Evolutionary conservation across 352 stramenopile species (phyloP), one percentile per base, ranked within the genome.

Genomic region (Pythium brachiatum): DNA sequence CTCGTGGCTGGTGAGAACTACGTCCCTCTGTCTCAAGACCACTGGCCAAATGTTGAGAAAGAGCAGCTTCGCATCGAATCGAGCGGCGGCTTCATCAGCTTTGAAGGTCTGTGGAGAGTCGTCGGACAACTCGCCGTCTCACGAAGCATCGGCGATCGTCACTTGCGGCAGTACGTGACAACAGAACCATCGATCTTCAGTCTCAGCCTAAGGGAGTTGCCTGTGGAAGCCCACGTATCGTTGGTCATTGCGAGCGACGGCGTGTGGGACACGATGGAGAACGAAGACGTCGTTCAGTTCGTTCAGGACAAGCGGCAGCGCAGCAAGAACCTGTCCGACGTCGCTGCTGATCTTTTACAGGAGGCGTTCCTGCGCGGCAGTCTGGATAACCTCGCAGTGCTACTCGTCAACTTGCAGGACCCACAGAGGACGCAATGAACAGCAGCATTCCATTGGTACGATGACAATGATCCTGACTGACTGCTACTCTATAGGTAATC

Each of bases 331-430:
- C 2, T 12, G 16, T 57, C 73, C 58, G 50, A 64, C n/a, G 57
- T 93, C 47, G 89, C 91, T 12, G 70, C 91, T 47, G 57, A 83
- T 18, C 65, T 98, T n/a, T 80, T 95, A 7, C 73, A 92, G 21
- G 92, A 98, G 68, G 89, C 92, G 29, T 98, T 97, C 64, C 80
- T 98, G n/a, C 82, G 94, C 50, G 95, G 96, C 50, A 97, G 89
- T 51, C 88, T 89, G 6, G 96, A 99, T 66, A 99, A 99, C 62
- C 92, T 98, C 64, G 95, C 91, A 27, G 84, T 96, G 16, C 83
- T 91, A 11, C 57, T 88, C 2, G 70, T 87, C 6, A 18, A 58
- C 34, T n/a, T 68, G 60, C 6, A 32, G 47, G 21, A 53, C 79
- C 15, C 41, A 23, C 47, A 47, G 13, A 8, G 25, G 27, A 53